A percentile compares a stretch with the other conserved stretches of the same genome.
Conservation (phyloP, 2,329 filamentous ascomycete genomes). For the Grosmannia clavigera region DNA sequence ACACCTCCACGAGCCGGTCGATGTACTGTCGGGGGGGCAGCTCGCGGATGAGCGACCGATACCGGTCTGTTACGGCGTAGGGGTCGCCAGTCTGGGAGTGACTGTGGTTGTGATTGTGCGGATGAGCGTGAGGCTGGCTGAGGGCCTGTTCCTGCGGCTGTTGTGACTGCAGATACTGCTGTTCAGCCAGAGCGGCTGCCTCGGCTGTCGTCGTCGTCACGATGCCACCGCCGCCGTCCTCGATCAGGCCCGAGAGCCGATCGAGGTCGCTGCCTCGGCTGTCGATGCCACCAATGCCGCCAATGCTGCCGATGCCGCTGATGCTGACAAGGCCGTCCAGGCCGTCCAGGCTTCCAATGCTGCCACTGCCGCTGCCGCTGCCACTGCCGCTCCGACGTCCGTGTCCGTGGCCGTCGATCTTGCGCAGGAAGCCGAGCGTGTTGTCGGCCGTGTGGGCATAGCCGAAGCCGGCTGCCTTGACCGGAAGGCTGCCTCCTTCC, state of each 20-base stretch:
- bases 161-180: constrained; percentile 5
- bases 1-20: constrained; percentile 41
- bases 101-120: too few species aligned
- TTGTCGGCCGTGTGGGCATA: constrained; percentile 39
- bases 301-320: background rate
- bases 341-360: background rate
- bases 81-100: constrained; percentile 18
- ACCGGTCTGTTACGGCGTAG: constrained; percentile 39
- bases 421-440: constrained; percentile 41
- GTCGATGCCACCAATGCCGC: too few species aligned
- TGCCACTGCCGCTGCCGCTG: background rate
- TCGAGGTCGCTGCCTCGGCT: background rate
- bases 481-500: constrained; percentile 23
- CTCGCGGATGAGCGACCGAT: constrained; percentile 45
- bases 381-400: background rate
- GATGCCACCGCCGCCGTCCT: background rate
- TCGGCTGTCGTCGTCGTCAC: constrained; percentile 2
- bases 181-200: constrained; percentile 1
- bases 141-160: background rate
- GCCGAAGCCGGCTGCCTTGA: constrained; percentile 36
- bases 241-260: background rate
- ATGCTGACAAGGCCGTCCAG: background rate
- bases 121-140: too few species aligned
- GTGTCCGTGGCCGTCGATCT: constrained; percentile 31
- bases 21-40: constrained; percentile 42